Evolutionary conservation across 805 yeast genomes (phyloP).

Genomic region (Ogataea methylovora): DNA sequence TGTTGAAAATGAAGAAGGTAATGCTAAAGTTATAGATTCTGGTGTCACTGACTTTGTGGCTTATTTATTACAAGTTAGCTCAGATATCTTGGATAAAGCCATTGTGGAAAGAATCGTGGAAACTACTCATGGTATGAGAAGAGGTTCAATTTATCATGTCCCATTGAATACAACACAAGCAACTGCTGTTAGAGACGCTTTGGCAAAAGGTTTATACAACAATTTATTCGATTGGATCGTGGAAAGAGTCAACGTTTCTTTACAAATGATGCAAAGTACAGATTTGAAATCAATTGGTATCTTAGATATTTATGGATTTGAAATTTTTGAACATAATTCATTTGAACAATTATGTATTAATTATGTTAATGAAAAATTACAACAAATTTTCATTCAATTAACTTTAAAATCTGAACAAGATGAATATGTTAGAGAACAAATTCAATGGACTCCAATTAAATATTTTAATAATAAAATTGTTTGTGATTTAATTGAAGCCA

Average conservation of each 20-base stretch:
- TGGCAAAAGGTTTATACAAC: conserved; percentile 90
- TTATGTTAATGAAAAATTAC: conserved; percentile 91
- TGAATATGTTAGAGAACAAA: conserved; percentile 90
- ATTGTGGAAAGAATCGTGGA: conserved; percentile 79
- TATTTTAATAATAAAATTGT: conserved; percentile 95
- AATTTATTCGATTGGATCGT: conserved; percentile 97
- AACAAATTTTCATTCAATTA: conserved; percentile 92
- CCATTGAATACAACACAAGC: conserved; percentile 92
- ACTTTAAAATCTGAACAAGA: conserved; percentile 97
- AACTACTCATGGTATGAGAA: conserved; percentile 79
- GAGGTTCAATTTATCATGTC: conserved; percentile 92
- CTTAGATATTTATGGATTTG: conserved; percentile 93
- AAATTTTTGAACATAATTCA: conserved; percentile 89
- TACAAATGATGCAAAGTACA: conserved; percentile 39
- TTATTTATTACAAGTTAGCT: conserved; percentile 75
- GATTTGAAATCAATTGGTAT: conserved; percentile 74
- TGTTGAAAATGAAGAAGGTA: conserved; percentile 79
- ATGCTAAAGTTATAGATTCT: conserved; percentile 72
- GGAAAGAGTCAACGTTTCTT: conserved; percentile 75
- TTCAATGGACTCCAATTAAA: conserved; percentile 95
- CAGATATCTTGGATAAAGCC: conserved; percentile 56
- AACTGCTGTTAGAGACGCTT: conserved; percentile 87
- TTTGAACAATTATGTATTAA: conserved; percentile 95
- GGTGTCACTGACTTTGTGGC: conserved; percentile 95
- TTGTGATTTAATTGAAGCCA: conserved; percentile 90